Evolutionary conservation across 2,329 filamentous ascomycete species (phyloP), one percentile per base, ranked within the genome.

Genomic region (Fusarium sp.): DNA sequence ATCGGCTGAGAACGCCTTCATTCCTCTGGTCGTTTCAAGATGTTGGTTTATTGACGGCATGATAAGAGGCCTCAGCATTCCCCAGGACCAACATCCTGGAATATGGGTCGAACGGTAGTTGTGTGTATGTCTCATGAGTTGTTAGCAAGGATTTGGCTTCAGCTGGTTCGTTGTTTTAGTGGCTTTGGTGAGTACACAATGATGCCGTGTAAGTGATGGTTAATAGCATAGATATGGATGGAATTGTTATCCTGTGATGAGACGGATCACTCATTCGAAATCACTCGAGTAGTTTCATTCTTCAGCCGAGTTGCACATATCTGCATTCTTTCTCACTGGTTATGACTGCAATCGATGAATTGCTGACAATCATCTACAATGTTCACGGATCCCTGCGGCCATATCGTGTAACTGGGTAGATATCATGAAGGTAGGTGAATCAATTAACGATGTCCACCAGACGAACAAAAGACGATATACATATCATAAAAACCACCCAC

Each of bases 21-120:
- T 64, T 65, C 61, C 61, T 61, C 13, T 19, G 36, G 21, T 11
- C 19, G 37, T 59, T 38, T 33, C 43, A 49, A 57, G 43, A 37
- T 57, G 61, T 57, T 57, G 39, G 61, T 54, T 35, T 27, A 7
- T 15, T 23, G 33, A 37, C 27, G 39, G 36, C 37, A 45, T 57
- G 45, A 35, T 49, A 42, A 27, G 21, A 29, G 32, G 43, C 15
- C 43, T 52, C n/a, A 37, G 17, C 61, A 64, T 64, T 65, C 61
- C 56, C 49, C 10, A 5, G 42, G 37, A 32, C 61, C 61, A 35
- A 41, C 25, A 39, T 31, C 61, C 61, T 57, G 47, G 56, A 23
- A 35, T n/a, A 45, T 15, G 47, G 61, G 27, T 53, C 36, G 23
- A 15, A n/a, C 38, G 38, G 42, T 15, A 43, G 31, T 52, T 45